Percentiles rank a stretch among this genome's conserved stretches.
These are phyloP conservation scores for Neonectria ditissima DNA, from an alignment of 2,329 filamentous ascomycete species.

Conservation along the genomic window DNA sequence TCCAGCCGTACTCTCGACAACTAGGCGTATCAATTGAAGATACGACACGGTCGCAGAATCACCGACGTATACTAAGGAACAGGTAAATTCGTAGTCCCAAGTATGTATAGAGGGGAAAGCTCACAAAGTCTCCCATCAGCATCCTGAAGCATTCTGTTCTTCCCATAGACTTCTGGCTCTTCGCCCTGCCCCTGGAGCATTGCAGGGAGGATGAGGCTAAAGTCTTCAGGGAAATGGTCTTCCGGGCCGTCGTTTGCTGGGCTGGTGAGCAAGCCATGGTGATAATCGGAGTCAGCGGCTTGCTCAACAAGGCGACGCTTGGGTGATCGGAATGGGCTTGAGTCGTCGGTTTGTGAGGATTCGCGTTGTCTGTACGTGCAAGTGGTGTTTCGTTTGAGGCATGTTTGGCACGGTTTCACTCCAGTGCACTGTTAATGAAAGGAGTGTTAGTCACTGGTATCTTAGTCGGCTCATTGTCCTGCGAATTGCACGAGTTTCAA, in stretches of 20 bases:
- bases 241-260: not conserved
- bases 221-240: not conserved
- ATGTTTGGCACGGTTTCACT: slow-evolving; percentile 39
- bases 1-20: slow-evolving; percentile 67
- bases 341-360: not conserved
- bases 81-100: slow-evolving; percentile 29
- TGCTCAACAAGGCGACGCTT: slow-evolving; percentile 13
- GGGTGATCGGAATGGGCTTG: not conserved
- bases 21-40: slow-evolving; percentile 69
- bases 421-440: slow-evolving; percentile 37
- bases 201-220: slow-evolving; percentile 48
- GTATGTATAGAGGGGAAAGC: slow-evolving; percentile 41
- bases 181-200: slow-evolving; percentile 60
- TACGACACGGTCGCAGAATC: slow-evolving; percentile 72
- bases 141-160: slow-evolving; percentile 70
- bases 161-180: slow-evolving; percentile 66
- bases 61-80: slow-evolving; percentile 67
- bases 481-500: not conserved
- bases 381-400: slow-evolving; percentile 36
- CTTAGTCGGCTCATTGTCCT: not conserved
- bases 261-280: not conserved
- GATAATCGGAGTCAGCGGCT: not conserved
- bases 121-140: slow-evolving; percentile 66
- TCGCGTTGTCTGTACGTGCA: slow-evolving; percentile 33
- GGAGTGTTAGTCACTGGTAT: slow-evolving; percentile 1